Evolutionary conservation across 1,284 basidiomycete species (phyloP).

Genomic region (Ceratorhiza oryzae-sativae): DNA sequence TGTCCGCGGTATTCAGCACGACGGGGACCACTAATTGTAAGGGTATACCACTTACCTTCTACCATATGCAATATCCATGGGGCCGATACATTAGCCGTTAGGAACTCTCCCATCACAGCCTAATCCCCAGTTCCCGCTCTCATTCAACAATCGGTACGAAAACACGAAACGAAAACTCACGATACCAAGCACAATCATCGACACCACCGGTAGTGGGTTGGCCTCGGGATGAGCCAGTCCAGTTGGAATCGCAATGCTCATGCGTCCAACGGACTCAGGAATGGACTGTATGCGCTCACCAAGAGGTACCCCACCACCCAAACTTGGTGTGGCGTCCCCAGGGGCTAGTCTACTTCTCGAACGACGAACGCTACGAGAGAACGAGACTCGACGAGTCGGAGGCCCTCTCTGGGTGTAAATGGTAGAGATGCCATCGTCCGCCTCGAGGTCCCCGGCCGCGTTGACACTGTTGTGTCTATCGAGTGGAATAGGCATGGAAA

Average conservation of each 20-base stretch:
- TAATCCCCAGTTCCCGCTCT: not conserved
- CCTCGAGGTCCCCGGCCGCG: not conserved
- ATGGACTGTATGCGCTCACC: slow-evolving; percentile 31
- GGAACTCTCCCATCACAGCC: slow-evolving; percentile 86
- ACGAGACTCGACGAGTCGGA: slow-evolving; percentile 5
- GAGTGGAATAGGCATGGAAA: not conserved
- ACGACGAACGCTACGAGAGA: slow-evolving; percentile 5
- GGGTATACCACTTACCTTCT: slow-evolving; percentile 62
- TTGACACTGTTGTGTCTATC: not conserved
- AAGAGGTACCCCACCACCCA: slow-evolving; percentile 3
- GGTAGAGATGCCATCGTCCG: not conserved
- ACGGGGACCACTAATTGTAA: slow-evolving; percentile 8
- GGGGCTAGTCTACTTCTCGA: slow-evolving; percentile 6
- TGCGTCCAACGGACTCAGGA: slow-evolving; percentile 7
- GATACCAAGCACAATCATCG: slow-evolving; percentile 91
- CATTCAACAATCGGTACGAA: not conserved
- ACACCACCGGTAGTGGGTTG: slow-evolving; percentile 82
- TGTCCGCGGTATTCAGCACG: not conserved
- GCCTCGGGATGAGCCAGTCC: slow-evolving; percentile 57
- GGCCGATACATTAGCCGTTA: slow-evolving; percentile 88
- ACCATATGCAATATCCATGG: slow-evolving; percentile 81
- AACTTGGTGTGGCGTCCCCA: not conserved
- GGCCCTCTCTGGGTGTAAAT: slow-evolving; percentile 3
- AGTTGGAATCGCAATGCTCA: slow-evolving; percentile 64
- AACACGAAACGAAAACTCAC: slow-evolving; percentile 52